A percentile compares a stretch with the other conserved stretches of the same genome.
These are phyloP conservation scores for Geopyxis carbonaria DNA, from an alignment of 495 filamentous ascomycete genomes.

Conservation along the genomic window DNA sequence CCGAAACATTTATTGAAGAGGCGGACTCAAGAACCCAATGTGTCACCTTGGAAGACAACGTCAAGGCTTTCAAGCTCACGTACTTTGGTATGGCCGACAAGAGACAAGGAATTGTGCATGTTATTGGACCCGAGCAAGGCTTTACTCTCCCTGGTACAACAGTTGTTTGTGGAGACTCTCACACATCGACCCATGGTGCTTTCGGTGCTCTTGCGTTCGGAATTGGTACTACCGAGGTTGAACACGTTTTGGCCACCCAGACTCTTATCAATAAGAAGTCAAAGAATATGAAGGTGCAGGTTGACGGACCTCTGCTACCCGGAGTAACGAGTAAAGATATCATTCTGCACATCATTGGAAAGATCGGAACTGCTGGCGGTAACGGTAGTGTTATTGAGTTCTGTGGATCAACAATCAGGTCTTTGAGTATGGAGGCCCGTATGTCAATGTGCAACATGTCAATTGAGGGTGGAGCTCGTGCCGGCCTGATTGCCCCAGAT, in stretches of 20 bases:
- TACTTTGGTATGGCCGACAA: constrained; percentile 96
- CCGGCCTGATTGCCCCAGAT: constrained; percentile 92
- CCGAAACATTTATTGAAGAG: constrained; percentile 68
- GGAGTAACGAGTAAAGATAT: constrained; percentile 96
- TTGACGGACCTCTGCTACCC: constrained; percentile 75
- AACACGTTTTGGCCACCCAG: constrained; percentile 94
- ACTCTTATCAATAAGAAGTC: constrained; percentile 83
- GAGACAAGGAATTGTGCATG: constrained; percentile 93
- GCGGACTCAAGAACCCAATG: constrained; percentile 86
- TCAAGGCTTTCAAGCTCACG: constrained; percentile 88
- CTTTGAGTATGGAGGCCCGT: constrained; percentile 85
- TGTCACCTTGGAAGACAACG: constrained; percentile 88
- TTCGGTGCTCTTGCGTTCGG: constrained; percentile 92
- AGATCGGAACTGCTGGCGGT: constrained; percentile 89
- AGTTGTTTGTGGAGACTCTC: constrained; percentile 91
- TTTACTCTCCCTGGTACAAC: constrained; percentile 97
- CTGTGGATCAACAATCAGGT: constrained; percentile 80
- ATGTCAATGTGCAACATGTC: constrained; percentile 99
- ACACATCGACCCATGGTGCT: constrained; percentile 94
- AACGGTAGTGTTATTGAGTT: constrained; percentile 92
- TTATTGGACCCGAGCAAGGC: constrained; percentile 97
- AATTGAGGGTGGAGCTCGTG: constrained; percentile 91
- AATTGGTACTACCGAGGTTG: constrained; percentile 95
- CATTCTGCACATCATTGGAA: constrained; percentile 80
- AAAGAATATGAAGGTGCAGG: constrained; percentile 96